Conservation (phyloP, 2,329 filamentous ascomycete genomes). For the Rhinocladiella similis region DNA sequence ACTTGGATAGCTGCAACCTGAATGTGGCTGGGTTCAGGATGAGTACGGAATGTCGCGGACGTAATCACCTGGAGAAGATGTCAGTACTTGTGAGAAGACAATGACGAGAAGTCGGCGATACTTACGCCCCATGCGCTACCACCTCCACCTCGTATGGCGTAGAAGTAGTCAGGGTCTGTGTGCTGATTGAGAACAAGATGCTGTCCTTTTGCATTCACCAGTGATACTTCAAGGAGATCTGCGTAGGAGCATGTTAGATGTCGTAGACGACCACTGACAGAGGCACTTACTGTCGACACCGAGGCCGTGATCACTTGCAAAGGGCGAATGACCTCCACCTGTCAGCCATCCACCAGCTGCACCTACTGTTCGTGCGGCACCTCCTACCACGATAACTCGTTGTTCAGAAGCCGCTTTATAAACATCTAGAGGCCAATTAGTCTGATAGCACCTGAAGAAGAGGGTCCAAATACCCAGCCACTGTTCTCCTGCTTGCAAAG, state of each 20-base stretch:
- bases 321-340: conserved; percentile 32
- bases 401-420: conserved; percentile 30
- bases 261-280: neutral
- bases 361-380: conserved; percentile 31
- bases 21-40: conserved; percentile 33
- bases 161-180: conserved; percentile 32
- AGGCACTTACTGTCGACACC: conserved; percentile 31
- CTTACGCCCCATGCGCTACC: conserved; percentile 32
- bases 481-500: conserved; percentile 32
- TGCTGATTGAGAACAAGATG: conserved; percentile 29
- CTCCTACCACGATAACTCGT: conserved; percentile 31
- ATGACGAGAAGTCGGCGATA: neutral
- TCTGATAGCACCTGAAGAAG: neutral
- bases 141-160: conserved; percentile 31
- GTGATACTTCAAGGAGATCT: conserved; percentile 30
- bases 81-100: neutral
- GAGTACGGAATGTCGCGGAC: conserved; percentile 30
- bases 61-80: conserved; percentile 24
- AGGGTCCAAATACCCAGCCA: conserved; percentile 32
- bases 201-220: conserved; percentile 28
- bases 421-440: conserved; percentile 21
- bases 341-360: conserved; percentile 33
- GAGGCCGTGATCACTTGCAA: conserved; percentile 31
- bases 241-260: neutral
- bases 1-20: conserved; percentile 32